phyloP scores from a whole-genome alignment of 1,284 basidiomycete species.

The Xerocomus cyaneibrunnescens region DNA sequence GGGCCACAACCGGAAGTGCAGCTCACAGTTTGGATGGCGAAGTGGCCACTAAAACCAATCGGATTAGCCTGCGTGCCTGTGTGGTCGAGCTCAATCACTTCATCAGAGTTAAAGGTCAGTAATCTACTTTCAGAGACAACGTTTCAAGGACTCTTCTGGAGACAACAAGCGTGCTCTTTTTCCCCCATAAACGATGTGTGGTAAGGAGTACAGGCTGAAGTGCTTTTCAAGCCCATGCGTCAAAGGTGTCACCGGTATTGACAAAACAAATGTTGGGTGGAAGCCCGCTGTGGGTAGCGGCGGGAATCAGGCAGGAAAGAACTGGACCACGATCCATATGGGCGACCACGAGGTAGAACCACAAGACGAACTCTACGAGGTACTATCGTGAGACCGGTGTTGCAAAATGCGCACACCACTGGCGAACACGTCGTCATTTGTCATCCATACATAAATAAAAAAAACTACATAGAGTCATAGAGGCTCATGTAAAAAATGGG shows the following conservation, averaged over 20 bases:
- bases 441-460: background rate
- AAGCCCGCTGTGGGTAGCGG: too few relatives aligned
- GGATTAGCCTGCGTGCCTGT: slow-evolving; percentile 76
- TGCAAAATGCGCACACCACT: background rate
- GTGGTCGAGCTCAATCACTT: slow-evolving; percentile 37
- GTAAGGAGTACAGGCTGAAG: slow-evolving; percentile 89
- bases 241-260: slow-evolving; percentile 5
- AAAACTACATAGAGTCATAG: background rate
- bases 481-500: background rate
- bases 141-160: slow-evolving; percentile 83
- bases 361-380: too few relatives aligned
- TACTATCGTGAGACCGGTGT: background rate
- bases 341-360: too few relatives aligned
- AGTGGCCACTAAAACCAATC: slow-evolving; percentile 83
- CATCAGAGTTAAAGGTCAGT: background rate
- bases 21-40: too few relatives aligned
- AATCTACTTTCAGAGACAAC: slow-evolving; percentile 60
- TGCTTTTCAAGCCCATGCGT: slow-evolving; percentile 34
- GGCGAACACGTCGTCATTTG: background rate
- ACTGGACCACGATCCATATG: too few relatives aligned
- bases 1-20: too few relatives aligned
- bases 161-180: slow-evolving; percentile 64
- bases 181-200: slow-evolving; percentile 92
- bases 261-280: slow-evolving; percentile 5
- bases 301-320: too few relatives aligned